Base-by-base conservation (phyloP, 1,284 basidiomycete genomes). In the Xerocomus nothofagi region DNA sequence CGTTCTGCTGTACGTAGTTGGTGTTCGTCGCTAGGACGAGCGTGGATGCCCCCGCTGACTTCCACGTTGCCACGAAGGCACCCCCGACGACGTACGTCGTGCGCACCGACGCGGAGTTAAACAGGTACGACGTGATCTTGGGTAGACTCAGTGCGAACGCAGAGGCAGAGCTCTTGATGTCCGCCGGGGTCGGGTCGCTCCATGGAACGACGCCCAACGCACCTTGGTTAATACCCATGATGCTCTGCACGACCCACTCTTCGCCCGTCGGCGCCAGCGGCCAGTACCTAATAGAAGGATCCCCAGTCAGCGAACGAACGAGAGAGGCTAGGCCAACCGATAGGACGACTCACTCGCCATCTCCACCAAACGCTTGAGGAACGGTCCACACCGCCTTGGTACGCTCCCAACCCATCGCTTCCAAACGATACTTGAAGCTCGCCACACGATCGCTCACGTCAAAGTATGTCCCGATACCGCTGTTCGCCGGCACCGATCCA, bases 221-320 rank as follows among this genome's bases (percentile, higher is more conserved):
- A 14, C 88, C 86, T 48, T 89, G 86, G 57, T 87, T 88, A 60
- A 89, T 81, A 0, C 77, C 81, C 15, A 89, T 59, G 26, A 86
- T 73, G 53, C 73, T 78, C 66, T 86, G 71, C 3, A 87, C 76
- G 9, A 85, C 71, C 62, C 80, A 88, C 58, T 91, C 87, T 50
- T 76, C 71, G 3, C 85, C 85, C 2, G 82, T 87, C 0, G 87
- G 88, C 24, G 66, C 68, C 4, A 81, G 72, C 58, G 73, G 65
- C 87, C 88, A 88, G 57, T 86, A 88, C 15, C 84, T 86, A 51
- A 23, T 2, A 21, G 3, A 31, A 18, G 11, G 10, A 24, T 27
- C 3, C 6, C 11, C 4, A 0, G 30, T 61, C 33, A 32, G 41
- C 20, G 54, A 34, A 45, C 17, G 39, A 1, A 30, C 10, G 2